Conservation (phyloP, 257 asterid genomes). For the Nicotiana otophora region DNA sequence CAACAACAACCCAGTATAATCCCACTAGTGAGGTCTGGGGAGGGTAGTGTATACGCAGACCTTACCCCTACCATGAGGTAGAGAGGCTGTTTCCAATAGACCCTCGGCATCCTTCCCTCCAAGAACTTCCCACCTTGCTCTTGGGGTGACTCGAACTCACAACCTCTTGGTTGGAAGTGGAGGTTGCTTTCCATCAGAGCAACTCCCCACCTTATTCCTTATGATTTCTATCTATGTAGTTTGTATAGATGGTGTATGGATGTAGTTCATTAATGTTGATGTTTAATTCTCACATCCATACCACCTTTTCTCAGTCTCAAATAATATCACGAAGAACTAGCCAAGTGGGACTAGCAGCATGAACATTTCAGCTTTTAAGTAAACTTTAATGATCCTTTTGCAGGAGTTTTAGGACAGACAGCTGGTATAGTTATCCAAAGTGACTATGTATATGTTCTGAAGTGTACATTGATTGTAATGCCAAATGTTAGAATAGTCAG, state of each 20-base stretch:
- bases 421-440: conserved; percentile 1
- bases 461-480: not conserved
- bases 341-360: not conserved
- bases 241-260: not conserved
- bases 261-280: not conserved
- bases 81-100: no score
- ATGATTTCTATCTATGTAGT: not conserved
- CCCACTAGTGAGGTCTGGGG: no score
- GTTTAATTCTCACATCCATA: not conserved
- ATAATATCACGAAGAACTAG: not conserved
- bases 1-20: no score
- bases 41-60: no score
- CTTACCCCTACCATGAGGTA: no score
- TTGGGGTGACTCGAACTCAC: no score
- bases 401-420: conserved; percentile 5
- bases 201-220: not conserved
- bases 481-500: not conserved
- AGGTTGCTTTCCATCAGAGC: no score
- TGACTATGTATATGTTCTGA: not conserved
- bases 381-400: not conserved
- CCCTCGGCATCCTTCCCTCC: no score
- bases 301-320: not conserved
- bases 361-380: not conserved
- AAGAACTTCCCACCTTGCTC: no score
- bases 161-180: no score